phyloP scores from a whole-genome alignment of 345 rosid genomes.

The Euphorbia tirucalli region DNA sequence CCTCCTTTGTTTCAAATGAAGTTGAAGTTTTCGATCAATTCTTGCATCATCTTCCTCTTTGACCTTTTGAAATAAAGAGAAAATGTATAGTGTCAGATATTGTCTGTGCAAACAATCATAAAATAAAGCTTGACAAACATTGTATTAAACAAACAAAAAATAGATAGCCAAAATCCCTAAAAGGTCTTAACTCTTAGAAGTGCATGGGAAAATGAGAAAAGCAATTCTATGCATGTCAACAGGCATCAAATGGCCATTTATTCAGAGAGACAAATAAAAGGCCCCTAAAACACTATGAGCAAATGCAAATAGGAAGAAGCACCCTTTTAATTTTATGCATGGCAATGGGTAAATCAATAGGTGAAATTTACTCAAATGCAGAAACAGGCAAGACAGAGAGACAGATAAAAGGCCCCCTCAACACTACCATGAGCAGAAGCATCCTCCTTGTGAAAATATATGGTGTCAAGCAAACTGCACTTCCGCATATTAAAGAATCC shows the following conservation, averaged over 20 bases:
- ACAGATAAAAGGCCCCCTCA: background rate
- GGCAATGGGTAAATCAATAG: background rate
- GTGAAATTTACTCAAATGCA: background rate
- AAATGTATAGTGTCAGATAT: slow-evolving; percentile 4
- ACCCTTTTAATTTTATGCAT: background rate
- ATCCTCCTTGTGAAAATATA: background rate
- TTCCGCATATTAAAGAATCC: background rate
- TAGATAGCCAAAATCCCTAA: background rate
- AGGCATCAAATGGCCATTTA: too few species aligned
- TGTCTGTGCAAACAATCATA: background rate
- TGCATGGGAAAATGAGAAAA: background rate
- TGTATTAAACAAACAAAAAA: background rate
- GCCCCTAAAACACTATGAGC: too few species aligned
- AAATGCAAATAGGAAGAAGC: too few species aligned
- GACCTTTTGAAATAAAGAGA: slow-evolving; percentile 49
- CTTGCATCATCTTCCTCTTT: slow-evolving; percentile 95
- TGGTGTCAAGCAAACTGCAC: background rate
- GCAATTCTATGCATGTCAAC: background rate
- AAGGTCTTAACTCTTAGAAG: background rate
- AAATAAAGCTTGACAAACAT: slow-evolving; percentile 17
- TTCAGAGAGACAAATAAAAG: too few species aligned
- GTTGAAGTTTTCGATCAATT: slow-evolving; percentile 72
- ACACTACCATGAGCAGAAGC: background rate
- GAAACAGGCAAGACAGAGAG: background rate
- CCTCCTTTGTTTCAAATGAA: slow-evolving; percentile 70